Evolutionary conservation across 1,284 basidiomycete species (phyloP).

Genomic region (Tilletia caries): DNA sequence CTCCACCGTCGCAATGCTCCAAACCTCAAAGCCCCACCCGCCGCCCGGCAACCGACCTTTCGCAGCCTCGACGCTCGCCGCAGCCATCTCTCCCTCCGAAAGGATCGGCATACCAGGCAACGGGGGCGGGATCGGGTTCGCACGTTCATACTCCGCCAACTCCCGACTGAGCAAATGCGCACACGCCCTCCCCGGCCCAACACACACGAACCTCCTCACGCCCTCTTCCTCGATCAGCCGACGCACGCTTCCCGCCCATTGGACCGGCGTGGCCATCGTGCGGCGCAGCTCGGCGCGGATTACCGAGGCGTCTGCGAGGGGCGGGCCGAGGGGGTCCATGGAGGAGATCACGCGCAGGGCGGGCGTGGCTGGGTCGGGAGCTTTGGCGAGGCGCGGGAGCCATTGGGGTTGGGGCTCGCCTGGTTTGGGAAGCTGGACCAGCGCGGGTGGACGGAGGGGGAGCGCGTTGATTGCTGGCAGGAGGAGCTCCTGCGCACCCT

Average conservation of each 20-base stretch:
- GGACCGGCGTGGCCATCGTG: constrained; percentile 38
- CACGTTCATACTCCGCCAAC: constrained; percentile 26
- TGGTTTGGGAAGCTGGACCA: background rate
- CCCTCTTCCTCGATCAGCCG: constrained; percentile 37
- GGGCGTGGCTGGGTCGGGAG: background rate
- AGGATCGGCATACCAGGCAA: too few relatives aligned
- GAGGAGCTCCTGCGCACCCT: constrained; percentile 34
- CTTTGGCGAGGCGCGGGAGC: background rate
- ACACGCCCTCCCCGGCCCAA: constrained; percentile 48
- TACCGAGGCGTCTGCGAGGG: constrained; percentile 20
- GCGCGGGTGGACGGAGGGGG: constrained; percentile 33
- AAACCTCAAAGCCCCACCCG: constrained; percentile 37
- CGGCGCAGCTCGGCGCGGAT: constrained; percentile 38
- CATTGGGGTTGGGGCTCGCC: constrained; percentile 3
- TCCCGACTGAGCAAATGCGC: constrained; percentile 51
- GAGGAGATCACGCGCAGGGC: constrained; percentile 36
- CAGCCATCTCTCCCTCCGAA: too few relatives aligned
- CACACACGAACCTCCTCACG: constrained; percentile 47
- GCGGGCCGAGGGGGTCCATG: constrained; percentile 25
- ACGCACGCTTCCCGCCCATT: constrained; percentile 42
- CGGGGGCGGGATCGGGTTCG: constrained; percentile 25
- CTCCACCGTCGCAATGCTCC: constrained; percentile 43
- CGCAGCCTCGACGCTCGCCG: background rate
- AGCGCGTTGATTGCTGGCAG: constrained; percentile 34
- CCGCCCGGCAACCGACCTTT: background rate